Evolutionary conservation across 805 yeast species (phyloP), one percentile per base, ranked within the genome.

Genomic region (Lipomyces yamadae): DNA sequence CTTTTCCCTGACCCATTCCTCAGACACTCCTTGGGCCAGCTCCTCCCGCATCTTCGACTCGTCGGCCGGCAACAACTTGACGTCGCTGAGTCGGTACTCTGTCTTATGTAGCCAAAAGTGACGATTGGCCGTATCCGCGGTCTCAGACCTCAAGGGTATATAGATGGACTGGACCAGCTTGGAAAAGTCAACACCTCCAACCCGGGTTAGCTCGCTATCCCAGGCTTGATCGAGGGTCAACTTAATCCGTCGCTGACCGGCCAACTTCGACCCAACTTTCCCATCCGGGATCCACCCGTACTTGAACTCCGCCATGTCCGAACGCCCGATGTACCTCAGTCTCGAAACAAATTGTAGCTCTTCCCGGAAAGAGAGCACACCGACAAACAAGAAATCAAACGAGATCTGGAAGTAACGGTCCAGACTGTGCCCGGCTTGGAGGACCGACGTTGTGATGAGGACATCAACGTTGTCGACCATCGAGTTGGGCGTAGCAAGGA

Each of bases 361-460:
- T 42, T 57, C 61, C 8, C 60, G 60, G 4, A 35, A 48, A 8
- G 61, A 58, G 15, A 60, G 34, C 8, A 57, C 64, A 7, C 63
- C 58, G 7, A 29, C 29, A 15, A 13, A 61, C 35, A 61, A 24
- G 29, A 61, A 57, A 24, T 61, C 64, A 30, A 58, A 61, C 56
- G 56, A 61, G 10, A 33, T 15, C 11, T 34, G 24, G 56, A 59
- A 61, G 45, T 61, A 35, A 13, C 61, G 37, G 60, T 61, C 64
- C 3, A 61, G 53, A 6, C 64, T 58, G 55, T 61, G 64, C 8
- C 64, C 64, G 1, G 62, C 64, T 34, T 34, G 64, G 11, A 61
- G 64, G 2, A 61, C 64, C 1, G 18, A 18, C 30, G 64, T 61
- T 2, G 64, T 61, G 13, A 61, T 7, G 4, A 61, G 30, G 39